Evolutionary conservation across 75 land plant species (phyloP).

Genomic region (Isoetes taiwanensis): DNA sequence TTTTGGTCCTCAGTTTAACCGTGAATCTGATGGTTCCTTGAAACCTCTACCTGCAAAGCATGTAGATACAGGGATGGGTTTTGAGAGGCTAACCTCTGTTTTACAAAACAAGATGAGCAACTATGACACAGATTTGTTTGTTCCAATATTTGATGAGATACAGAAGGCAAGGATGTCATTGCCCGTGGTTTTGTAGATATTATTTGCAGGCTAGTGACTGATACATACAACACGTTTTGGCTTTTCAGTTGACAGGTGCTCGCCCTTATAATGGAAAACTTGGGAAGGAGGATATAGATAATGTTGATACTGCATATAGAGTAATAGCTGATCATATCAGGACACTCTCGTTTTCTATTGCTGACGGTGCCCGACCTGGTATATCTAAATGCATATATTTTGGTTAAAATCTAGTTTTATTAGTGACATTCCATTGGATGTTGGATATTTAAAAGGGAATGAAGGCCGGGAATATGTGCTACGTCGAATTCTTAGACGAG

Average conservation of each 20-base stretch:
- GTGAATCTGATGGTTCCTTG: slow-evolving; percentile 79
- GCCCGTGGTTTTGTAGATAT: neutral
- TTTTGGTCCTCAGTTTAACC: slow-evolving; percentile 49
- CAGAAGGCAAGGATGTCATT: slow-evolving; percentile 34
- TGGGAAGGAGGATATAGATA: slow-evolving; percentile 77
- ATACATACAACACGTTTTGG: neutral
- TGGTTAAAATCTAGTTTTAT: neutral
- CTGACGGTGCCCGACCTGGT: slow-evolving; percentile 97
- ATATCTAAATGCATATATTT: neutral
- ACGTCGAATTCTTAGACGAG: slow-evolving; percentile 79
- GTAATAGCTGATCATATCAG: slow-evolving; percentile 95
- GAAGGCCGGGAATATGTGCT: slow-evolving; percentile 94
- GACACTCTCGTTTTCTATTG: slow-evolving; percentile 96
- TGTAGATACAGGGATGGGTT: slow-evolving; percentile 98
- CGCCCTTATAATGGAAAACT: slow-evolving; percentile 60
- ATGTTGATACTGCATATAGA: slow-evolving; percentile 85
- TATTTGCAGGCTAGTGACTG: neutral
- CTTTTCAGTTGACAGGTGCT: slow-evolving; percentile 64
- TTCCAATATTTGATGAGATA: slow-evolving; percentile 78
- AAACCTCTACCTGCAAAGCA: slow-evolving; percentile 85
- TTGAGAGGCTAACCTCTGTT: slow-evolving; percentile 83
- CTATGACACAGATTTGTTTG: slow-evolving; percentile 88
- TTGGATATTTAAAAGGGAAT: slow-evolving; percentile 45
- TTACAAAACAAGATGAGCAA: slow-evolving; percentile 92
- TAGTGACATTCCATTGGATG: neutral